phyloP scores from a whole-genome alignment of 2,329 filamentous ascomycete species.

The Xylaria sp. region DNA sequence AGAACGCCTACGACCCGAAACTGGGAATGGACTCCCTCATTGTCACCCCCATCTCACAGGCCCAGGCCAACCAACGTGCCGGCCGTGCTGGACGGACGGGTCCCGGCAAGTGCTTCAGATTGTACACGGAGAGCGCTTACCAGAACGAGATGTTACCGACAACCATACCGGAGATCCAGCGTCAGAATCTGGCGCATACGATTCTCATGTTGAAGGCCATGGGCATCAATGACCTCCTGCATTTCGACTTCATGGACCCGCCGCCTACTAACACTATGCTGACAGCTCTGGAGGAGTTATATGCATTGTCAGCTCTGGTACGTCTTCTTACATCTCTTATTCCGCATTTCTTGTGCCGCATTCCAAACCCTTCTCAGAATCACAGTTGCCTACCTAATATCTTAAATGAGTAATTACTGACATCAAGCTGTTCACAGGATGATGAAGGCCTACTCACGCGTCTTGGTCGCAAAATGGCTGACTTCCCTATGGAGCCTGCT shows the following conservation, averaged over 20 bases:
- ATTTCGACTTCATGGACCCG: slow-evolving; percentile 99
- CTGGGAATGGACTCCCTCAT: slow-evolving; percentile 96
- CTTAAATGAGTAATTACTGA: not conserved
- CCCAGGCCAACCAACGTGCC: slow-evolving; percentile 91
- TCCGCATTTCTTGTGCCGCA: not conserved
- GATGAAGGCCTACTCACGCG: slow-evolving; percentile 94
- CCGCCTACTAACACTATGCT: slow-evolving; percentile 98
- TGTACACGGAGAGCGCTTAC: slow-evolving; percentile 95
- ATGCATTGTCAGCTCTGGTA: slow-evolving; percentile 78
- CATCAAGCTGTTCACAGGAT: slow-evolving; percentile 50
- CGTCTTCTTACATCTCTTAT: not conserved
- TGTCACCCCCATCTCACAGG: slow-evolving; percentile 94
- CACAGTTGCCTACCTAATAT: not conserved
- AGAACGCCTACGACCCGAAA: slow-evolving; percentile 96
- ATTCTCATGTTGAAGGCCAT: slow-evolving; percentile 99
- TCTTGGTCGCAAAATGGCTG: slow-evolving; percentile 93
- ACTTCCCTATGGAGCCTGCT: slow-evolving; percentile 96
- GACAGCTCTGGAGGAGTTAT: slow-evolving; percentile 91
- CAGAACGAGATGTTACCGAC: slow-evolving; percentile 97
- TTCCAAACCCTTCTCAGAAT: not conserved
- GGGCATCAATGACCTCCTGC: slow-evolving; percentile 96
- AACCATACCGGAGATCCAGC: slow-evolving; percentile 93
- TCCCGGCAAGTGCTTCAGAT: slow-evolving; percentile 91
- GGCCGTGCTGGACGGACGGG: slow-evolving; percentile 93
- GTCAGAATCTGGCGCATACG: slow-evolving; percentile 88